These are phyloP conservation scores for Cyberlindnera euphorbiae DNA, from an alignment of 805 yeast genomes.

Conservation along the genomic window DNA sequence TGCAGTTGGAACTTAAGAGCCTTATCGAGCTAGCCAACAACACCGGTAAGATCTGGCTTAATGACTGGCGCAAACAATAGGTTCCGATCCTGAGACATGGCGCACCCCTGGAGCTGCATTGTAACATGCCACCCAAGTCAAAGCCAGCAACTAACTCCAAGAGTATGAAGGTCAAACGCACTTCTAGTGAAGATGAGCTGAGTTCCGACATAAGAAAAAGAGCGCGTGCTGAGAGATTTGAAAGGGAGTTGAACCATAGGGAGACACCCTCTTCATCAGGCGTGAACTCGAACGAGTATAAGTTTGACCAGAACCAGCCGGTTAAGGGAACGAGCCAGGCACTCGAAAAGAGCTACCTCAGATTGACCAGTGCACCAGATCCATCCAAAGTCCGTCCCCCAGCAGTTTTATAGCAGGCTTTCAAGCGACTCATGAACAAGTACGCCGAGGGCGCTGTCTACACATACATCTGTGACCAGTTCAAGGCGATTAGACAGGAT, in stretches of 20 bases:
- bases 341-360: constrained; percentile 73
- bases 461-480: constrained; percentile 79
- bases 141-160: constrained; percentile 1
- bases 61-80: constrained; percentile 26
- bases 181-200: constrained; percentile 12
- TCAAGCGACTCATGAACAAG: constrained; percentile 48
- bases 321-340: constrained; percentile 60
- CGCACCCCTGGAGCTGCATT: constrained; percentile 12
- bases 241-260: constrained; percentile 17
- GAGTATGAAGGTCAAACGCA: constrained; percentile 4
- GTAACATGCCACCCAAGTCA: constrained; percentile 11
- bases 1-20: constrained; percentile 23
- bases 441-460: constrained; percentile 51
- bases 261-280: constrained; percentile 20
- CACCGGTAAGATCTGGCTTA: constrained; percentile 22
- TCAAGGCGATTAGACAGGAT: constrained; percentile 91
- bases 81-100: constrained; percentile 21
- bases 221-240: constrained; percentile 34
- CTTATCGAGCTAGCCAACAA: constrained; percentile 25
- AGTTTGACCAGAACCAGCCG: constrained; percentile 30
- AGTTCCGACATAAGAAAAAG: constrained; percentile 27
- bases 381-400: constrained; percentile 80
- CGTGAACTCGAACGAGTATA: constrained; percentile 26
- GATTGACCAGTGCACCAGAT: constrained; percentile 89
- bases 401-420: constrained; percentile 51